Base-by-base conservation (phyloP, 2,329 filamentous ascomycete species). In the Sclerotinia spermophila region DNA sequence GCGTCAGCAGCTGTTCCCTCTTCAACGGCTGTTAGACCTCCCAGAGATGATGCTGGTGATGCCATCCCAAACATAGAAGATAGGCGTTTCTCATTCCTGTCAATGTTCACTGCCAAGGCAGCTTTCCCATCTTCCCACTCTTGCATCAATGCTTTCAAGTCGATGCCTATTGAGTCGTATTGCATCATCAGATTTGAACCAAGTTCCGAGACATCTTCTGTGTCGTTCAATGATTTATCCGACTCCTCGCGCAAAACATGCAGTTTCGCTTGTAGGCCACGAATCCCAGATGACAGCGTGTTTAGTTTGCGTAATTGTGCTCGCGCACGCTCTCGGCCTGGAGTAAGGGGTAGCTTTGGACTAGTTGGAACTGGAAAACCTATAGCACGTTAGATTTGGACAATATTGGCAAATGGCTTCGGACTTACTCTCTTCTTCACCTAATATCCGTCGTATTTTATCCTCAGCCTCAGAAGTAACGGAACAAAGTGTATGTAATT, bases 251-350 rank as follows among this genome's bases (percentile, higher is more conserved):
- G 89, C 69, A 98, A 83, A 11, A 99, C 85, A 72, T 96, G 94
- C 83, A 99, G 89, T 81, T 98, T 99, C 48, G 96, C 96, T 81
- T 98, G 95, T 64, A 99, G 85, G 17, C 93, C 92, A 40, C 94
- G 90, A 72, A 98, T 97, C 24, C 94, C 94, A 69, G 94, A 92
- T 0, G 94, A 97, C 45, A 99, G 85, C 1, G 92, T 92, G 77
- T 92, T 93, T 56, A 99, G 87, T 79, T 97, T 95, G 72, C 93
- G 90, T 71, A 97, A 87, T 79, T 97, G 95, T 69, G 91, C 90
- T 70, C 94, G 91, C 84, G 95, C 90, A 72, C 93, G 89, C 78
- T 97, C 94, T 68, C 90, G 90, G n/a, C 87, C 87, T 2, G 94
- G 92, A 2, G 91, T 90, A 38, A 90, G 77, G 67, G 86, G 86